phyloP scores from a whole-genome alignment of 73 alveolate genomes.

The Symbiodinium pilosum region DNA sequence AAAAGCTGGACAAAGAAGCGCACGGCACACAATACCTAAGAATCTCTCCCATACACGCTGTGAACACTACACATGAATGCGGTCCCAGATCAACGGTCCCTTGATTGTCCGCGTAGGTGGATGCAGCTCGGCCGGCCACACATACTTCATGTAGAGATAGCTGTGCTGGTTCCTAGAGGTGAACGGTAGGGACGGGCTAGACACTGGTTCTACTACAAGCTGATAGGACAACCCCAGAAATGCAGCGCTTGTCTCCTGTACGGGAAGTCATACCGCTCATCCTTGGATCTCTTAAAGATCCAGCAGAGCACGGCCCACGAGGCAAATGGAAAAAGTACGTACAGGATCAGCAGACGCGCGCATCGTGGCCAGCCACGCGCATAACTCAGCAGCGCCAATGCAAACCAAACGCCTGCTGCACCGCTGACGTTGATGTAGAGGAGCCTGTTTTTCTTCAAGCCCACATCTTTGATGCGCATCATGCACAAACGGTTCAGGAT shows the following conservation, averaged over 20 bases:
- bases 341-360: slow-evolving; percentile 27
- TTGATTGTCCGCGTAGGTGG: not conserved
- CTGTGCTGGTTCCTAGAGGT: slow-evolving; percentile 91
- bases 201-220: too few relatives aligned
- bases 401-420: slow-evolving; percentile 60
- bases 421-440: slow-evolving; percentile 77
- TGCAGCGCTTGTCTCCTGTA: slow-evolving; percentile 25
- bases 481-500: too few relatives aligned
- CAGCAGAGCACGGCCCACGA: slow-evolving; percentile 37
- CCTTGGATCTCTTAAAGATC: slow-evolving; percentile 50
- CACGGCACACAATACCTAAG: not conserved
- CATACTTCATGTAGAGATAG: slow-evolving; percentile 59
- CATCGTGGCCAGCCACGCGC: slow-evolving; percentile 48
- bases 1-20: not conserved
- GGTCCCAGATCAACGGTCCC: not conserved
- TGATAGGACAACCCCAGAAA: too few relatives aligned
- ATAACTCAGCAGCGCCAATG: slow-evolving; percentile 27
- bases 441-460: slow-evolving; percentile 25
- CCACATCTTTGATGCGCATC: not conserved
- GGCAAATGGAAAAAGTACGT: slow-evolving; percentile 54
- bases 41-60: too few relatives aligned
- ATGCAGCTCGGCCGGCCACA: slow-evolving; percentile 76
- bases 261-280: slow-evolving; percentile 49
- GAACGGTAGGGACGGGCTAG: too few relatives aligned
- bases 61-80: not conserved